Evolutionary conservation across 1,139 yeast species (phyloP).

Genomic region (Debaryomyces psychrophilus): DNA sequence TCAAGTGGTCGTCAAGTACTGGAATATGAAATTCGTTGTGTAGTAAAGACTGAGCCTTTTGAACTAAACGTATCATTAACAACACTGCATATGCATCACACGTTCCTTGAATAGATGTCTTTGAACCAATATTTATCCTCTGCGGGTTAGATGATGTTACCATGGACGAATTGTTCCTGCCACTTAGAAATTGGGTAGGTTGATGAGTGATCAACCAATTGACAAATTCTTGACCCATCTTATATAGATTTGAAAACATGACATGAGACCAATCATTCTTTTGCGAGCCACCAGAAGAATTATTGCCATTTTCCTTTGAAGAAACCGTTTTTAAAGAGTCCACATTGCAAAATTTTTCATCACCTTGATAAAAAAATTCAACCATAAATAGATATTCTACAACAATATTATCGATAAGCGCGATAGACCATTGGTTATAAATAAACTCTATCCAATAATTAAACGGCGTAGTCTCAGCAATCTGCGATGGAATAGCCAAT

Average conservation of each 20-base stretch:
- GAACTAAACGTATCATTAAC: constrained; percentile 74
- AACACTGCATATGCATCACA: constrained; percentile 80
- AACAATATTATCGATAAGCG: constrained; percentile 73
- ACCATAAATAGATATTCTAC: constrained; percentile 76
- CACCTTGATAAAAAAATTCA: constrained; percentile 65
- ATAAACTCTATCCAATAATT: constrained; percentile 73
- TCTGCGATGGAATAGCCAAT: constrained; percentile 78
- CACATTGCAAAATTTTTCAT: constrained; percentile 37
- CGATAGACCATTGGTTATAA: constrained; percentile 72
- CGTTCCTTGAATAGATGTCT: constrained; percentile 31
- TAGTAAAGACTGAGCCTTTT: constrained; percentile 61
- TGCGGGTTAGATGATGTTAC: constrained; percentile 19
- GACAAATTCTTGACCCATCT: constrained; percentile 45
- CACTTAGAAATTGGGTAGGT: constrained; percentile 24
- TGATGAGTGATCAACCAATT: constrained; percentile 40
- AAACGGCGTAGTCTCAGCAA: constrained; percentile 76
- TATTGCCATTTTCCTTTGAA: constrained; percentile 13
- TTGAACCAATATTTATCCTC: constrained; percentile 22
- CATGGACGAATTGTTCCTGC: constrained; percentile 22
- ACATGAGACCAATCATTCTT: constrained; percentile 55
- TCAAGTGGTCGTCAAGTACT: constrained; percentile 71
- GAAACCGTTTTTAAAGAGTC: constrained; percentile 14
- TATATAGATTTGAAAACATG: constrained; percentile 53
- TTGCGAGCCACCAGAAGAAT: constrained; percentile 24
- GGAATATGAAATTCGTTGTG: constrained; percentile 71